Evolutionary conservation across 1,284 basidiomycete species (phyloP).

Genomic region (Tilletia horrida): DNA sequence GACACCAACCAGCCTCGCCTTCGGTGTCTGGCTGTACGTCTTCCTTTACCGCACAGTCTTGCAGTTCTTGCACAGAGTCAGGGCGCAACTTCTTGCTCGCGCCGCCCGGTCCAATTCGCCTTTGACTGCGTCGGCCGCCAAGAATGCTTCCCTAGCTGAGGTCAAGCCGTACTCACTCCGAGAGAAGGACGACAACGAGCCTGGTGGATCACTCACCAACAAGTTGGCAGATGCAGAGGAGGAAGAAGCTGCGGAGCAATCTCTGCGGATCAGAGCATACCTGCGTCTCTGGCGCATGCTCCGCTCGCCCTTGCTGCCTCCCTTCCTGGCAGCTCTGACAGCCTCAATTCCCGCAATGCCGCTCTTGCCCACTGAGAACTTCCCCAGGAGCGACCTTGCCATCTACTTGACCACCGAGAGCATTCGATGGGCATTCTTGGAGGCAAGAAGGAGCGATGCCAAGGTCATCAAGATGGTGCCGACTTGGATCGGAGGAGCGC

Average conservation of each 20-base stretch:
- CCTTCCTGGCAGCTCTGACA: conserved; percentile 27
- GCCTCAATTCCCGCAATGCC: conserved; percentile 26
- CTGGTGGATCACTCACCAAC: background rate
- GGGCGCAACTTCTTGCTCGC: conserved; percentile 23
- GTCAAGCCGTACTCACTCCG: conserved; percentile 4
- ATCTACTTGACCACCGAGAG: conserved; percentile 35
- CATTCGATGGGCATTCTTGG: conserved; percentile 28
- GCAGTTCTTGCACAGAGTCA: conserved; percentile 26
- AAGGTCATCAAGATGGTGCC: conserved; percentile 36
- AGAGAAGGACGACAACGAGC: background rate
- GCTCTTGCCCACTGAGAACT: conserved; percentile 27
- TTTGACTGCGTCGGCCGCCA: conserved; percentile 16
- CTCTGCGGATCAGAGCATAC: conserved; percentile 28
- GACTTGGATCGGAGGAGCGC: conserved; percentile 34
- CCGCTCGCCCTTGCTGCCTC: conserved; percentile 29
- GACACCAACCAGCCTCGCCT: conserved; percentile 28
- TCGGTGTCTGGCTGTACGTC: conserved; percentile 34
- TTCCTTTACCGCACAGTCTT: conserved; percentile 35
- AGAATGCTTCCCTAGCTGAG: conserved; percentile 5
- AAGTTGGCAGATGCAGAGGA: background rate
- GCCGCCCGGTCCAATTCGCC: background rate
- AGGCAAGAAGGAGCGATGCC: conserved; percentile 25
- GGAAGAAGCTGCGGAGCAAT: conserved; percentile 22
- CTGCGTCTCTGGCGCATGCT: conserved; percentile 28
- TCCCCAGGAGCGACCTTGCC: conserved; percentile 28